These are phyloP conservation scores for Scorias spongiosa DNA, from an alignment of 2,329 filamentous ascomycete genomes.

Conservation along the genomic window DNA sequence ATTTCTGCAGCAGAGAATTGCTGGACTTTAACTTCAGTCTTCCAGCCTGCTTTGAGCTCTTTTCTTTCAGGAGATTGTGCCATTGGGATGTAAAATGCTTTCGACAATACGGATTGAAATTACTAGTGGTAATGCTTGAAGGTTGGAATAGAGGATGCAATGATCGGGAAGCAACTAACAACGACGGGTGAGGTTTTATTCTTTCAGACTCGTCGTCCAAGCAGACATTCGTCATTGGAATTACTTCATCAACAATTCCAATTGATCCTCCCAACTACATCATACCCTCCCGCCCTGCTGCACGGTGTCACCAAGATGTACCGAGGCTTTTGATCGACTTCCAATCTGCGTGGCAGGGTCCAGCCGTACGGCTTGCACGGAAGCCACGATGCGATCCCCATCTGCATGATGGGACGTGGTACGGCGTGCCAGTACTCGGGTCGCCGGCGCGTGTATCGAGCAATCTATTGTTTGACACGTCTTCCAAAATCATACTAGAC, in stretches of 20 bases:
- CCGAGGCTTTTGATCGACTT: neutral
- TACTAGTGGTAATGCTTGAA: neutral
- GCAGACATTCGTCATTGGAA: neutral
- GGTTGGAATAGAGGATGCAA: neutral
- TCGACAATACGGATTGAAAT: neutral
- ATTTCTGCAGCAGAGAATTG: constrained; percentile 84
- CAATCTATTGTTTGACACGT: neutral
- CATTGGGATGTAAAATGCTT: neutral
- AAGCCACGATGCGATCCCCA: neutral
- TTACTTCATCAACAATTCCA: neutral
- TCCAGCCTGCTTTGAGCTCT: constrained; percentile 12
- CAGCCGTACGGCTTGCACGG: neutral
- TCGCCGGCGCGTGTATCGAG: neutral
- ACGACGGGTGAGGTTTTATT: neutral
- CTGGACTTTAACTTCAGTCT: constrained; percentile 55
- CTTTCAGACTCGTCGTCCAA: neutral
- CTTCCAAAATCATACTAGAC: neutral
- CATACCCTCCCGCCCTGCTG: neutral
- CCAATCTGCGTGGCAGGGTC: neutral
- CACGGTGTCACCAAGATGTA: neutral
- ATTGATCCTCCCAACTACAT: neutral
- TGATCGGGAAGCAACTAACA: neutral
- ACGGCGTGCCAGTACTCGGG: neutral
- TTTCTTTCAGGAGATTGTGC: constrained; percentile 5
- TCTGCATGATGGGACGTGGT: neutral